These are phyloP conservation scores for Phytophthora quininea DNA, from an alignment of 352 stramenopile species.

Conservation along the genomic window DNA sequence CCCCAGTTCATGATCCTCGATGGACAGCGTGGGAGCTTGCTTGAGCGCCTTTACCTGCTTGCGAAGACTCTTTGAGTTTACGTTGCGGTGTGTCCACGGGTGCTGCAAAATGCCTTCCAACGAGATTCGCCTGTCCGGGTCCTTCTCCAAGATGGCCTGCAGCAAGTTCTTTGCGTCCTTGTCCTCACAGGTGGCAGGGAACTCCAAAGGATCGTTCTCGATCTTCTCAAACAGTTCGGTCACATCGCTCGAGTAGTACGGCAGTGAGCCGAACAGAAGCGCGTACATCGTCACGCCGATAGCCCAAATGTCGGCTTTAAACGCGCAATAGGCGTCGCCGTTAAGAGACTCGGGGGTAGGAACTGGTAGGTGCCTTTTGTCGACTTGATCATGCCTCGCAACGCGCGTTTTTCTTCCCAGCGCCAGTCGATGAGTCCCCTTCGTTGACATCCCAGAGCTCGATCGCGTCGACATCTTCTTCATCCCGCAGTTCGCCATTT, in stretches of 20 bases:
- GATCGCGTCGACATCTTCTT: slow-evolving; percentile 53
- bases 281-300: slow-evolving; percentile 93
- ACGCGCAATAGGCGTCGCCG: slow-evolving; percentile 76
- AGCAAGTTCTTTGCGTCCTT: slow-evolving; percentile 78
- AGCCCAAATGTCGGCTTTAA: slow-evolving; percentile 91
- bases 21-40: slow-evolving; percentile 34
- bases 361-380: slow-evolving; percentile 86
- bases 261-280: slow-evolving; percentile 85
- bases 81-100: slow-evolving; percentile 69
- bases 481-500: slow-evolving; percentile 52
- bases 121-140: slow-evolving; percentile 71
- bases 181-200: slow-evolving; percentile 50
- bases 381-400: slow-evolving; percentile 58
- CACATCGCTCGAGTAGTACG: slow-evolving; percentile 90
- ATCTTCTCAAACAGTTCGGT: slow-evolving; percentile 92
- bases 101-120: slow-evolving; percentile 76
- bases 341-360: slow-evolving; percentile 70
- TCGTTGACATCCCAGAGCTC: slow-evolving; percentile 53
- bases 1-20: slow-evolving; percentile 54
- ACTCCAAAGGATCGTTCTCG: slow-evolving; percentile 58
- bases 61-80: slow-evolving; percentile 55
- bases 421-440: slow-evolving; percentile 4
- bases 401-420: slow-evolving; percentile 14
- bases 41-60: slow-evolving; percentile 54
- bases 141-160: slow-evolving; percentile 68